A percentile compares a stretch with the other conserved stretches of the same genome.
These are phyloP conservation scores for Globisporangium yorkense DNA, from an alignment of 352 stramenopile genomes.

Conservation along the genomic window DNA sequence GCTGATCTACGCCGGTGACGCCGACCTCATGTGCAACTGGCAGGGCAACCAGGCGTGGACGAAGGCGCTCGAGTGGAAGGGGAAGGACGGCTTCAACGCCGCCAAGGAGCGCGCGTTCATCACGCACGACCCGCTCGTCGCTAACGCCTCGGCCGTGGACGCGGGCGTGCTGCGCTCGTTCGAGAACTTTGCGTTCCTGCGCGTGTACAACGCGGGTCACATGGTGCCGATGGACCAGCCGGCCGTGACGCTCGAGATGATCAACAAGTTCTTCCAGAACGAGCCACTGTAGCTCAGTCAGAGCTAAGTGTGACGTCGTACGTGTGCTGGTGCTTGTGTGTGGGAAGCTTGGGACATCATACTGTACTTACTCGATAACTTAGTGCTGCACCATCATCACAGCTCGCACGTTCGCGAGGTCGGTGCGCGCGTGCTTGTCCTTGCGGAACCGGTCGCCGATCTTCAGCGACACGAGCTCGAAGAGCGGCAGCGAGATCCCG, in stretches of 20 bases:
- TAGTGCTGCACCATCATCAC: constrained; percentile 17
- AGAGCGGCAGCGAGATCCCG: constrained; percentile 30
- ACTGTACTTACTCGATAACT: constrained; percentile 19
- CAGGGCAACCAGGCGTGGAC: constrained; percentile 95
- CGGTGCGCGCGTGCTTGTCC: constrained; percentile 15
- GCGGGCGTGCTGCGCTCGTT: constrained; percentile 37
- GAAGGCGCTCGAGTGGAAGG: constrained; percentile 88
- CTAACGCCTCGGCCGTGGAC: constrained; percentile 4
- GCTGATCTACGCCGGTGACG: constrained; percentile 94
- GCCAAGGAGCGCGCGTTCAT: constrained; percentile 25
- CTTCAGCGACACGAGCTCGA: constrained; percentile 30
- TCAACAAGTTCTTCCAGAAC: constrained; percentile 84
- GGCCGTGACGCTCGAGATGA: constrained; percentile 83
- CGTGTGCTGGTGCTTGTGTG: too few species aligned
- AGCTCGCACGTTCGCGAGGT: constrained; percentile 12
- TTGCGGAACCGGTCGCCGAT: constrained; percentile 34
- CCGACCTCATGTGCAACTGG: constrained; percentile 96
- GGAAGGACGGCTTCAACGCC: constrained; percentile 80
- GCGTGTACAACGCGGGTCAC: constrained; percentile 91
- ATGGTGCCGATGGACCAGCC: constrained; percentile 93
- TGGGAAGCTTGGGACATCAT: background rate
- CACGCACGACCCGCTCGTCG: background rate
- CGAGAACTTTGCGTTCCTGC: constrained; percentile 87
- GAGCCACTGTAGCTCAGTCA: constrained; percentile 17
- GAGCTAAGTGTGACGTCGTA: background rate